Conservation (phyloP, 2,329 filamentous ascomycete species). For the Verruconis gallopava region DNA sequence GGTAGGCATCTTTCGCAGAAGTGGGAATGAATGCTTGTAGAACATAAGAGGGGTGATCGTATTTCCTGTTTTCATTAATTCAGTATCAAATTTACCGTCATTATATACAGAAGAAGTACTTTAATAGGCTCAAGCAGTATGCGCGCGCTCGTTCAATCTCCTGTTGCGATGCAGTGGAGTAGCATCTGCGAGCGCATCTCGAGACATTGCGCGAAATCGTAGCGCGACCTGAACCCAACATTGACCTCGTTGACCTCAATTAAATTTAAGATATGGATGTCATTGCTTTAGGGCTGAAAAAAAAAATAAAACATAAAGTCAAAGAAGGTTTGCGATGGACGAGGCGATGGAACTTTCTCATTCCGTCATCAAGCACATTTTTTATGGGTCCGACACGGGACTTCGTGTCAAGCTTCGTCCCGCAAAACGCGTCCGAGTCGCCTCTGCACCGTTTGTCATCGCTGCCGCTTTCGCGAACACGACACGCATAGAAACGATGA, state of each 20-base stretch:
- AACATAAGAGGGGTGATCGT: slow-evolving; percentile 79
- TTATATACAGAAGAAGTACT: slow-evolving; percentile 29
- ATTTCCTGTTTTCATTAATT: slow-evolving; percentile 43
- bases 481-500: slow-evolving; percentile 18
- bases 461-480: too few relatives aligned
- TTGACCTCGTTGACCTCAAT: too few relatives aligned
- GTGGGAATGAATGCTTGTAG: slow-evolving; percentile 73
- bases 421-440: too few relatives aligned
- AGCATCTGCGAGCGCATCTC: slow-evolving; percentile 2
- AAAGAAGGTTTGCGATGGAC: not conserved
- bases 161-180: slow-evolving; percentile 20
- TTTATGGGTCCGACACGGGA: not conserved
- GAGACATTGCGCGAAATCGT: not conserved
- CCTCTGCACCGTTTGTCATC: too few relatives aligned
- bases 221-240: not conserved
- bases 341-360: not conserved
- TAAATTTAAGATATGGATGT: too few relatives aligned
- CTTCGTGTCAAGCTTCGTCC: not conserved
- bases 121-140: slow-evolving; percentile 47
- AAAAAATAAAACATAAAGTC: not conserved
- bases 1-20: slow-evolving; percentile 66
- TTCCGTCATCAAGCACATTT: not conserved
- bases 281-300: too few relatives aligned
- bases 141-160: slow-evolving; percentile 37
- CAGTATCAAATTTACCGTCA: not conserved